Percentiles rank a stretch among this genome's conserved stretches.
Conservation (phyloP, 345 rosid genomes). For the Clarkia xantiana region DNA sequence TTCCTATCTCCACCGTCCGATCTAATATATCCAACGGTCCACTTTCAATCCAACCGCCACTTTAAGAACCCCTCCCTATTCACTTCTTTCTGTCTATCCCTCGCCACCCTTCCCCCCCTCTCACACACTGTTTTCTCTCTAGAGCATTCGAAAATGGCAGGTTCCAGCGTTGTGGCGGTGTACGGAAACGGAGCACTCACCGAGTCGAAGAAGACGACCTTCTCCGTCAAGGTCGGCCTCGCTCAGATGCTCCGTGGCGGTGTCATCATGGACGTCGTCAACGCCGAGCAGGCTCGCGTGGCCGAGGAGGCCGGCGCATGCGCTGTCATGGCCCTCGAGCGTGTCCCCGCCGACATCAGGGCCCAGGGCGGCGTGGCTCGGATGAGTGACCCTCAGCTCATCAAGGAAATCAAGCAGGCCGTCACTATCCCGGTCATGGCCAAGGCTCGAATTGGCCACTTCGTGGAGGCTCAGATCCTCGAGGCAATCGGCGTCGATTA, state of each 20-base stretch:
- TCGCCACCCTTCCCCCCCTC: constrained; percentile 5
- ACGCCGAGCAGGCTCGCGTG: constrained; percentile 52
- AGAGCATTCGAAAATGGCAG: constrained; percentile 26
- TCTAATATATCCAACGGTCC: constrained; percentile 1
- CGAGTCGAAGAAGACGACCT: constrained; percentile 51
- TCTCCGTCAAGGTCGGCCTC: constrained; percentile 66
- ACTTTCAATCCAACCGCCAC: background rate
- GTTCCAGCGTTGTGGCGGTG: constrained; percentile 57
- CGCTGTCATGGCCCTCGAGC: constrained; percentile 72
- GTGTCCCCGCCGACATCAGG: constrained; percentile 60
- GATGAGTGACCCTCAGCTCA: constrained; percentile 60
- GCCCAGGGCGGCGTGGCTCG: constrained; percentile 68
- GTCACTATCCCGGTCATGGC: constrained; percentile 76
- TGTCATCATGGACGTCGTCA: constrained; percentile 67
- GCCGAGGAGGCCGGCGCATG: constrained; percentile 70
- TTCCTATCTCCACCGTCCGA: background rate
- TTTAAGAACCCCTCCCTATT: background rate
- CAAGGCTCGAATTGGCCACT: constrained; percentile 64
- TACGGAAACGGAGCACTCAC: constrained; percentile 45
- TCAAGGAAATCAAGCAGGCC: constrained; percentile 45
- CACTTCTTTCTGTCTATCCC: constrained; percentile 1
- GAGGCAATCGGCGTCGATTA: constrained; percentile 70
- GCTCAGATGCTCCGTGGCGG: constrained; percentile 87
- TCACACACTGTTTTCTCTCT: background rate
- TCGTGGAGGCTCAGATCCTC: constrained; percentile 63